A percentile compares a stretch with the other conserved stretches of the same genome.
Conservation (phyloP, 2,329 filamentous ascomycete genomes). For the Talaromyces verruculosus region DNA sequence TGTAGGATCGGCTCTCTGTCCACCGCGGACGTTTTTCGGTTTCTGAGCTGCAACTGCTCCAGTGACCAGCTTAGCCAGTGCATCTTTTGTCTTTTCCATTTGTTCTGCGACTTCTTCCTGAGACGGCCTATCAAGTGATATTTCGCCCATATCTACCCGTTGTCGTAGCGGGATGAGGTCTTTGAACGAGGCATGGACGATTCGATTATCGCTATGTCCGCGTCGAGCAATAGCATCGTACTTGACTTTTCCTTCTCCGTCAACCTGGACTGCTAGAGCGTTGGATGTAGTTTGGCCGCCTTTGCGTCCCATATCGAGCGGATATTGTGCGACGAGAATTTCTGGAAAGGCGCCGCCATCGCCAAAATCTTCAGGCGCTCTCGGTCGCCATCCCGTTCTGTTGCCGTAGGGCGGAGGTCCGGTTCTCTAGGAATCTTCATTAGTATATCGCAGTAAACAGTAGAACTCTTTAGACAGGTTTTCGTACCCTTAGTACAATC, state of each 20-base stretch:
- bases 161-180: constrained; percentile 93
- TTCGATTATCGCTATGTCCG: constrained; percentile 77
- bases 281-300: constrained; percentile 68
- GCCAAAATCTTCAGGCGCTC: constrained; percentile 85
- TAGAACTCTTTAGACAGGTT: background rate
- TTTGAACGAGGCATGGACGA: constrained; percentile 94
- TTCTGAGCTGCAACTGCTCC: constrained; percentile 90
- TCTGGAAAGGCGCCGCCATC: constrained; percentile 97
- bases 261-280: constrained; percentile 87
- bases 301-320: constrained; percentile 90
- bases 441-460: background rate
- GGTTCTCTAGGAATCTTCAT: constrained; percentile 55
- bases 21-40: constrained; percentile 87
- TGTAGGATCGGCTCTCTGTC: constrained; percentile 78
- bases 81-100: constrained; percentile 83
- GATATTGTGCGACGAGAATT: constrained; percentile 90
- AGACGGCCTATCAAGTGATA: constrained; percentile 80
- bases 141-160: constrained; percentile 86
- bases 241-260: constrained; percentile 87
- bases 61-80: constrained; percentile 75
- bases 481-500: constrained; percentile 71
- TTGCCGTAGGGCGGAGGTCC: constrained; percentile 87
- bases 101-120: constrained; percentile 81
- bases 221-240: constrained; percentile 93
- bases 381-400: constrained; percentile 85